These are phyloP conservation scores for Ceriops tagal DNA, from an alignment of 345 rosid genomes.

Conservation along the genomic window DNA sequence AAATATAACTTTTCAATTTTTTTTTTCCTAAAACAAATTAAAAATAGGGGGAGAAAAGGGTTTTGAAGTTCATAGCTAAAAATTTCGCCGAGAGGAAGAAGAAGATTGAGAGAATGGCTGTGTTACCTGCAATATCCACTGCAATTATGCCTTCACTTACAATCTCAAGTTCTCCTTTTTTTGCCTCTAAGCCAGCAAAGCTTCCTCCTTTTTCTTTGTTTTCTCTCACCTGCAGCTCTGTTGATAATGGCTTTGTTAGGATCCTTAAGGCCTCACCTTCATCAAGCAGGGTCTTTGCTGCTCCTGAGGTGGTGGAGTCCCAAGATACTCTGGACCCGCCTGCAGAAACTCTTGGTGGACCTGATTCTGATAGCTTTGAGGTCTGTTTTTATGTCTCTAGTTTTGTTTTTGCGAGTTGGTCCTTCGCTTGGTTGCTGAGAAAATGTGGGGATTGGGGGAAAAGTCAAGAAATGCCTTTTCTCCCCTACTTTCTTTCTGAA, in stretches of 20 bases:
- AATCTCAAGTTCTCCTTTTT: slow-evolving; percentile 33
- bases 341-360: slow-evolving; percentile 34
- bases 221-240: slow-evolving; percentile 20
- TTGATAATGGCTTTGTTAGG: slow-evolving; percentile 18
- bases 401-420: background rate
- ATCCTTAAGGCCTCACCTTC: slow-evolving; percentile 37
- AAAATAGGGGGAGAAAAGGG: too few relatives aligned
- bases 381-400: slow-evolving; percentile 24
- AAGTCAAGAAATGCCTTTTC: background rate
- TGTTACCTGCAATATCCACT: slow-evolving; percentile 46
- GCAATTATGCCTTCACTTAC: slow-evolving; percentile 45
- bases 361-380: slow-evolving; percentile 40
- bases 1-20: too few relatives aligned
- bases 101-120: slow-evolving; percentile 43
- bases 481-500: background rate
- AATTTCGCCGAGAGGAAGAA: background rate
- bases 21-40: too few relatives aligned
- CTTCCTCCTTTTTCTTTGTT: slow-evolving; percentile 32
- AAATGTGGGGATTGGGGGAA: slow-evolving; percentile 2
- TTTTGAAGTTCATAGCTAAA: background rate
- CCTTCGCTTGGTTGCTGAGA: slow-evolving; percentile 10
- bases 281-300: slow-evolving; percentile 47
- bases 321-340: slow-evolving; percentile 21
- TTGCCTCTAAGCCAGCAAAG: slow-evolving; percentile 30
- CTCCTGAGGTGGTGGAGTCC: slow-evolving; percentile 55